Conservation (phyloP, 495 filamentous ascomycete species). For the Extremus antarcticus region DNA sequence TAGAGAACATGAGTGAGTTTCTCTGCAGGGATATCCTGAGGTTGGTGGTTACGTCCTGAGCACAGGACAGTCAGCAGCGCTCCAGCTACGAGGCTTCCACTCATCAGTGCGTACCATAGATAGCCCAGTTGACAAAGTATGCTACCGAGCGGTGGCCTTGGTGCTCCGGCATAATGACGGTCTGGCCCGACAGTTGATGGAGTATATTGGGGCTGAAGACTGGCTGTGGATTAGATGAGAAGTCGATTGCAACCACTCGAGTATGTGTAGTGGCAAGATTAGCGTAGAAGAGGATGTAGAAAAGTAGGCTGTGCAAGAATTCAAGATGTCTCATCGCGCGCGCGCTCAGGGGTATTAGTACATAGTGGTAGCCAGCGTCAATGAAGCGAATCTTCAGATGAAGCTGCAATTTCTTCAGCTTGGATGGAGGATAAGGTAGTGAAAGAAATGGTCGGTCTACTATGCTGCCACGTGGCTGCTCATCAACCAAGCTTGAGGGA, state of each 20-base stretch:
- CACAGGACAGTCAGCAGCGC: too few relatives aligned
- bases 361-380: too few relatives aligned
- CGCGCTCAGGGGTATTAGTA: too few relatives aligned
- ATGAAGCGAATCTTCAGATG: too few relatives aligned
- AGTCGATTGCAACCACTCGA: neutral
- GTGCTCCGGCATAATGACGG: constrained; percentile 1
- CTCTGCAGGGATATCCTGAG: constrained; percentile 75
- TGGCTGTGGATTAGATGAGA: neutral
- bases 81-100: too few relatives aligned
- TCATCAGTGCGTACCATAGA: too few relatives aligned
- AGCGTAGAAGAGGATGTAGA: neutral
- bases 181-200: neutral
- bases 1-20: constrained; percentile 91
- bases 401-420: too few relatives aligned
- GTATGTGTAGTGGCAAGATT: neutral
- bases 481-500: too few relatives aligned
- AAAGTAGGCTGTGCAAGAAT: neutral
- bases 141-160: constrained; percentile 55
- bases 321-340: neutral
- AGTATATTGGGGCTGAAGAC: neutral
- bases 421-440: too few relatives aligned
- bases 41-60: constrained; percentile 55
- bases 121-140: constrained; percentile 77
- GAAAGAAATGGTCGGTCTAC: too few relatives aligned
- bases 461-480: too few relatives aligned